phyloP scores from a whole-genome alignment of 495 filamentous ascomycete species.

The Aspergillus leporis region DNA sequence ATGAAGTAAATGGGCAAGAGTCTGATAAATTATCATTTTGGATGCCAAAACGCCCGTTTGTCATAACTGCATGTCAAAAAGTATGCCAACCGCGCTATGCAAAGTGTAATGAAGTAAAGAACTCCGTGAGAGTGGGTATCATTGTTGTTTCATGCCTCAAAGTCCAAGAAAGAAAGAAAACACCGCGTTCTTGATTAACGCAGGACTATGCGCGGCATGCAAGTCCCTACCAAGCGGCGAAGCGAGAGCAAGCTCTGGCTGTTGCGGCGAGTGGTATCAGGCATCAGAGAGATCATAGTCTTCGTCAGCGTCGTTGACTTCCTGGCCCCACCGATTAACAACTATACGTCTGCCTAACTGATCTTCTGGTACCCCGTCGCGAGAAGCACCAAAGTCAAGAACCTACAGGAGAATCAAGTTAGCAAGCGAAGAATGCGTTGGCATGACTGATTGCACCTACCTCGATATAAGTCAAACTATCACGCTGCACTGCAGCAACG shows the following conservation, averaged over 20 bases:
- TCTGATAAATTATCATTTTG: constrained; percentile 16
- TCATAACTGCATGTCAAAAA: constrained; percentile 40
- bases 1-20: constrained; percentile 16
- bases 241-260: background rate
- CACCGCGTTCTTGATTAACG: background rate
- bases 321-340: constrained; percentile 60
- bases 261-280: constrained; percentile 12
- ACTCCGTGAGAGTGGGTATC: constrained; percentile 26
- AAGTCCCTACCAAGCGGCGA: constrained; percentile 3
- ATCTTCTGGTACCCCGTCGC: constrained; percentile 73
- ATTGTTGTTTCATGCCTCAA: constrained; percentile 23
- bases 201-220: background rate
- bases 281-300: constrained; percentile 45
- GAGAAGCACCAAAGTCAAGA: constrained; percentile 80
- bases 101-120: constrained; percentile 31
- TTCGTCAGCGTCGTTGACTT: constrained; percentile 43
- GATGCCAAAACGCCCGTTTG: constrained; percentile 36
- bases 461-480: constrained; percentile 92
- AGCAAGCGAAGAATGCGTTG: background rate
- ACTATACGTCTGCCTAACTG: constrained; percentile 79
- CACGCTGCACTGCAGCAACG: constrained; percentile 93
- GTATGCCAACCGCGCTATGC: constrained; percentile 50
- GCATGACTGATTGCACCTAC: constrained; percentile 51
- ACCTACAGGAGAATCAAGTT: constrained; percentile 21
- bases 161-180: constrained; percentile 14